phyloP scores from a whole-genome alignment of 1,284 basidiomycete species.

The Trichosporon ovoides region DNA sequence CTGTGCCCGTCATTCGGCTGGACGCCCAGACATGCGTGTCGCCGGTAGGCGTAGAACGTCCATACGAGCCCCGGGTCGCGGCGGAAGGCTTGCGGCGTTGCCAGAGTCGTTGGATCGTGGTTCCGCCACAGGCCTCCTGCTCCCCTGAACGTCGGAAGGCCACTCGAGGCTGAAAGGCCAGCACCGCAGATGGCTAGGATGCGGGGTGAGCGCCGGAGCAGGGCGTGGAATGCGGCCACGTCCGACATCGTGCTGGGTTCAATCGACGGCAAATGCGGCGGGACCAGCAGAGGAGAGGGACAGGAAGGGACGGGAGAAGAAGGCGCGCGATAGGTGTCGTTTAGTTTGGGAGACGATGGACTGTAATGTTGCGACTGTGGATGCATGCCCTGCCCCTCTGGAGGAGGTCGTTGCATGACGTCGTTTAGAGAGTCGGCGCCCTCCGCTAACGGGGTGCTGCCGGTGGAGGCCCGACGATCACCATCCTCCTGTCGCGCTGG shows the following conservation, averaged over 20 bases:
- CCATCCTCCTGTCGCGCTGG: no score
- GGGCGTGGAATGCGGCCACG: constrained; percentile 14
- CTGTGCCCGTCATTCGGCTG: constrained; percentile 11
- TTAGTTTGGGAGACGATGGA: no score
- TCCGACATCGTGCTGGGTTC: constrained; percentile 11
- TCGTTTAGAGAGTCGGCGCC: no score
- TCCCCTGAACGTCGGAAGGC: constrained; percentile 18
- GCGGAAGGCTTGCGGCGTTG: constrained; percentile 13
- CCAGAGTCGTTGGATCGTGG: constrained; percentile 12
- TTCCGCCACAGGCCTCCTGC: constrained; percentile 19
- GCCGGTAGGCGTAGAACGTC: constrained; percentile 17
- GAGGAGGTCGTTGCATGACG: no score
- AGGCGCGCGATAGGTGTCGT: no score
- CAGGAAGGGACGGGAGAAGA: no score
- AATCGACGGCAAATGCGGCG: no score
- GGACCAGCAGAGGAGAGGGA: no score
- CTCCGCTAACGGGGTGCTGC: no score
- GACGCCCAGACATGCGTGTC: constrained; percentile 11
- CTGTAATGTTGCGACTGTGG: no score
- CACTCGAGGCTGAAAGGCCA: constrained; percentile 10
- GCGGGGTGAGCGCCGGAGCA: constrained; percentile 7
- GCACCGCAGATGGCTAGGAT: constrained; percentile 17
- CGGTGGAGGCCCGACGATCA: no score
- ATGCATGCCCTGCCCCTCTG: no score
- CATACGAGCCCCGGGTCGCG: constrained; percentile 16